Percentiles rank a stretch among this genome's conserved stretches.
These are phyloP conservation scores for Linnemannia hyalina DNA, from an alignment of 192 early-diverging fungal species.

Conservation along the genomic window DNA sequence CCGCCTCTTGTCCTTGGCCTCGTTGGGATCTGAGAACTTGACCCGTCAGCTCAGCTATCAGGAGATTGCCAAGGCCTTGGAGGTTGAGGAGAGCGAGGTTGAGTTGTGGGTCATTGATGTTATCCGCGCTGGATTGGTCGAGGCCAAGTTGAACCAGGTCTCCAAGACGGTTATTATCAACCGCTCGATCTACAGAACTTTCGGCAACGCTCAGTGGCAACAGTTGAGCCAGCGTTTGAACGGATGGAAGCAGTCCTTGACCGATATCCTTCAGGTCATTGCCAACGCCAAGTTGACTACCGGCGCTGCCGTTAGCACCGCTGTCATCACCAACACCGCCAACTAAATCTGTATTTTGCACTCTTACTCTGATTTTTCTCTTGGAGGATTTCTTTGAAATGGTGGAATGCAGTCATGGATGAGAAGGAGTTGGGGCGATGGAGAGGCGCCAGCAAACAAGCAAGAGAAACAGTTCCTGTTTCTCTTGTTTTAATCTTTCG, in stretches of 20 bases:
- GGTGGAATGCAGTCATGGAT: not conserved
- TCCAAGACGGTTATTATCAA: conserved; percentile 83
- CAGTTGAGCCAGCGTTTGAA: conserved; percentile 74
- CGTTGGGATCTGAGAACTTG: conserved; percentile 79
- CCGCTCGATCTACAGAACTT: conserved; percentile 87
- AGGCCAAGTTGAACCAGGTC: conserved; percentile 96
- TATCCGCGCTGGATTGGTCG: conserved; percentile 91
- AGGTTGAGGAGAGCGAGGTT: conserved; percentile 83
- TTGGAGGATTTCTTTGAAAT: conserved; percentile 3
- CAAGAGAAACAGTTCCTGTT: conserved; percentile 5
- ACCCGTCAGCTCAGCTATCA: conserved; percentile 78
- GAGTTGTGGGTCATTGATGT: conserved; percentile 97
- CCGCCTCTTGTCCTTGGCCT: conserved; percentile 85
- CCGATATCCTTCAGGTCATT: conserved; percentile 88
- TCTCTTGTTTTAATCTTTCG: not conserved
- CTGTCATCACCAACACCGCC: conserved; percentile 41
- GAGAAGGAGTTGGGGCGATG: not conserved
- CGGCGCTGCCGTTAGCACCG: conserved; percentile 53
- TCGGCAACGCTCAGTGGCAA: conserved; percentile 88
- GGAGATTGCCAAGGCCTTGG: conserved; percentile 80
- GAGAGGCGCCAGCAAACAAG: not conserved
- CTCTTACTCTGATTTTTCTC: not conserved
- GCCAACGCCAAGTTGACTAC: conserved; percentile 84
- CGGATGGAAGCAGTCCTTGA: conserved; percentile 85
- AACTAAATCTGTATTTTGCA: conserved; percentile 13